Percentiles rank a stretch among this genome's conserved stretches.
Conservation (phyloP, 352 stramenopile species). For the Phytophthora fragariaefolia region DNA sequence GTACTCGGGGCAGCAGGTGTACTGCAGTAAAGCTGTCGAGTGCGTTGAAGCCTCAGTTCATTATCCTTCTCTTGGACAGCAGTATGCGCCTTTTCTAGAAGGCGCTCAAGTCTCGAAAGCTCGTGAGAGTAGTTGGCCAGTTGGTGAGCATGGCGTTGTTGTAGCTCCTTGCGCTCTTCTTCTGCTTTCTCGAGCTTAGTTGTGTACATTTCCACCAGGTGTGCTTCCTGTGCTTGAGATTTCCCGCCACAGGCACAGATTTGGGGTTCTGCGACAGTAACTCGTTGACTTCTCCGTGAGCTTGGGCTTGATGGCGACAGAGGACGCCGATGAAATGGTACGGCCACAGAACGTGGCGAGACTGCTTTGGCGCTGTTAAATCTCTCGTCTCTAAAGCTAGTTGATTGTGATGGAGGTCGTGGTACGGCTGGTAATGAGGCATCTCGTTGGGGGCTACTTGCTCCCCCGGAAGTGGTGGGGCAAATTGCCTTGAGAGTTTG, state of each 20-base stretch:
- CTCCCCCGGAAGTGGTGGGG: not conserved
- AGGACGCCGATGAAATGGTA: conserved; percentile 6
- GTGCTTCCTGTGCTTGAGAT: conserved; percentile 11
- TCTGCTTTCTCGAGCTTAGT: conserved; percentile 52
- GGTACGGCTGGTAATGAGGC: conserved; percentile 18
- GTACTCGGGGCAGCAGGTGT: conserved; percentile 10
- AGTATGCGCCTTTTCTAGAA: conserved; percentile 62
- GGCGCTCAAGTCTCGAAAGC: conserved; percentile 67
- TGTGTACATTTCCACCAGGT: conserved; percentile 35
- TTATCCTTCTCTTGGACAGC: conserved; percentile 66
- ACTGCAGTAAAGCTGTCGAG: conserved; percentile 54
- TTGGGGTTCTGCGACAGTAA: conserved; percentile 6
- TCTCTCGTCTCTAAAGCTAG: conserved; percentile 20
- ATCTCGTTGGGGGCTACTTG: conserved; percentile 3
- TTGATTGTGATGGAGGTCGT: conserved; percentile 13
- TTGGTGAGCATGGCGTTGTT: conserved; percentile 62
- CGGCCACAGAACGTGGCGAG: conserved; percentile 4
- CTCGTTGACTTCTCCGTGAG: conserved; percentile 14
- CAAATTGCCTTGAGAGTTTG: conserved; percentile 53
- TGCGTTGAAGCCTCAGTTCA: conserved; percentile 59
- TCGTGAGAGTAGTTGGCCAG: conserved; percentile 74
- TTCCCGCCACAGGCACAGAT: conserved; percentile 10
- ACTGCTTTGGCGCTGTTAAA: not conserved
- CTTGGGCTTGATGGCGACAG: conserved; percentile 10
- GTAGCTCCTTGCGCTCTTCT: conserved; percentile 55